A percentile compares a stretch with the other conserved stretches of the same genome.
Conservation (phyloP, 164 flowering plant species). For the Aristolochia californica region DNA sequence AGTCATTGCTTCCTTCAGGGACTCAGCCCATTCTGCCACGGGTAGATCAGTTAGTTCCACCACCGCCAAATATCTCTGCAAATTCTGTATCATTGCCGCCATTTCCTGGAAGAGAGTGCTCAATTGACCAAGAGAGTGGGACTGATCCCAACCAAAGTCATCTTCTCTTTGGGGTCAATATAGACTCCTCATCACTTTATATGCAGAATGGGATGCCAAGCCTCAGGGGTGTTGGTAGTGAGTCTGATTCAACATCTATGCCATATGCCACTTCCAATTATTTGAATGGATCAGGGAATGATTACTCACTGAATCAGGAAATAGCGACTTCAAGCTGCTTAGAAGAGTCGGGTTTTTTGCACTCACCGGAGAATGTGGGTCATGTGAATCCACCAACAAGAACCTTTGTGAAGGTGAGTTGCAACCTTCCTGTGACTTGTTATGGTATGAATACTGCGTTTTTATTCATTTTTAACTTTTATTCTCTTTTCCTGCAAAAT, state of each 20-base stretch:
- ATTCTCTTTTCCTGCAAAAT: not conserved
- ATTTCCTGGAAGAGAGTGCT: conserved; percentile 77
- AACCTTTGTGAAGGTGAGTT: conserved; percentile 83
- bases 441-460: not conserved
- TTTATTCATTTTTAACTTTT: not conserved
- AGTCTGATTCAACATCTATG: conserved; percentile 42
- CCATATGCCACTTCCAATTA: conserved; percentile 50
- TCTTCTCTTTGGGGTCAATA: conserved; percentile 77
- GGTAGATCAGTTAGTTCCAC: conserved; percentile 43
- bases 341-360: conserved; percentile 75
- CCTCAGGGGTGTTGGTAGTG: conserved; percentile 45
- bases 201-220: conserved; percentile 61
- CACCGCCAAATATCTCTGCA: conserved; percentile 33
- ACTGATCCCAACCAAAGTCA: conserved; percentile 50
- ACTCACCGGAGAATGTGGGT: conserved; percentile 62
- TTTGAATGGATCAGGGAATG: conserved; percentile 39
- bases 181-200: conserved; percentile 61
- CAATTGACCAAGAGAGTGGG: conserved; percentile 49
- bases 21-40: conserved; percentile 39
- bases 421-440: not conserved
- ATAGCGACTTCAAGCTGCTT: conserved; percentile 61
- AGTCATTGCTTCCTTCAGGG: conserved; percentile 39
- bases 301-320: conserved; percentile 48
- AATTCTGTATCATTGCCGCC: conserved; percentile 60
- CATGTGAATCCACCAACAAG: conserved; percentile 49